phyloP scores from a whole-genome alignment of 106 monocot genomes.

The Gastrodia elata region DNA sequence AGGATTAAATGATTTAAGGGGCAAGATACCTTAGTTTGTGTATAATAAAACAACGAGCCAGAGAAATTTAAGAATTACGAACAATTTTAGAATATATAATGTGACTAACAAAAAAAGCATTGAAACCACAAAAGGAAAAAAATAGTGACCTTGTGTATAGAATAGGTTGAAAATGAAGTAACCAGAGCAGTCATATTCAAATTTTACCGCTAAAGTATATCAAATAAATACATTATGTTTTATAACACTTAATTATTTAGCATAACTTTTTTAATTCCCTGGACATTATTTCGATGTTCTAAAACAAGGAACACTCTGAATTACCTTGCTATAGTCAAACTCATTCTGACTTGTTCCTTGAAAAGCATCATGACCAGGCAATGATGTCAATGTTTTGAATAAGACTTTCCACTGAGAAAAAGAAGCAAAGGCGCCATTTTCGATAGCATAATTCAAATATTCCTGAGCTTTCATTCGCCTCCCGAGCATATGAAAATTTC shows the following conservation, averaged over 20 bases:
- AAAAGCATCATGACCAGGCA: background rate
- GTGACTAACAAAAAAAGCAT: too few relatives aligned
- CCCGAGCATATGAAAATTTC: conserved; percentile 9
- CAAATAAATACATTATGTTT: conserved; percentile 1
- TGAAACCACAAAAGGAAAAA: too few relatives aligned
- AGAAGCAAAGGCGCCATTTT: conserved; percentile 27
- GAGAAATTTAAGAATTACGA: too few relatives aligned
- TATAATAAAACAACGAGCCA: too few relatives aligned
- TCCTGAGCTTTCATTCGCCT: conserved; percentile 9
- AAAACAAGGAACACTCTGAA: background rate
- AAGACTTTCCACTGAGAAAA: conserved; percentile 17
- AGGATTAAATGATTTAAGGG: too few relatives aligned
- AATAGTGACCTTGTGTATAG: too few relatives aligned
- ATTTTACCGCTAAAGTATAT: background rate
- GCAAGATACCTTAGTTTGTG: too few relatives aligned
- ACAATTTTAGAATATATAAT: too few relatives aligned
- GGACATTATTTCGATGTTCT: background rate
- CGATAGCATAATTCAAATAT: conserved; percentile 22
- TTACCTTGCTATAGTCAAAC: background rate
- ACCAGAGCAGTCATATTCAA: background rate
- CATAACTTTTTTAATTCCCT: background rate
- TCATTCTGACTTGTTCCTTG: background rate
- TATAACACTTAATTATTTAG: background rate
- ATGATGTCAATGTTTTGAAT: background rate
- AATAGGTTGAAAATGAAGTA: too few relatives aligned